Percentiles rank a stretch among this genome's conserved stretches.
These are phyloP conservation scores for Saussurea involucrata DNA, from an alignment of 129 eudicot genomes.

Conservation along the genomic window DNA sequence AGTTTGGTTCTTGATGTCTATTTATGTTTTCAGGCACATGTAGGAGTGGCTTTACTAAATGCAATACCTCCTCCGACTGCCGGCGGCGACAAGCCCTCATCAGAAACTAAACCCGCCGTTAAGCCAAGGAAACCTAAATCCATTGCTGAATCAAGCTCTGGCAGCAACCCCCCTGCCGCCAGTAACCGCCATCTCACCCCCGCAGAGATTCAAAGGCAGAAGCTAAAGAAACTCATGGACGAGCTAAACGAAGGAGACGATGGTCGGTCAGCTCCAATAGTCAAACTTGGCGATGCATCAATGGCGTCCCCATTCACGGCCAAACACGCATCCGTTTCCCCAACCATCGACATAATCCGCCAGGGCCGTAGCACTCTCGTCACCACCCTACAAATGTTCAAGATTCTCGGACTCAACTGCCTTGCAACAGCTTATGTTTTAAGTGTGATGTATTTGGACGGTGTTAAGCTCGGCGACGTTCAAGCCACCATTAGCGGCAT, in stretches of 20 bases:
- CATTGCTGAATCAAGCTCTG: conserved; percentile 35
- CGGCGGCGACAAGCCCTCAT: conserved; percentile 37
- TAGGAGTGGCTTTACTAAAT: conserved; percentile 84
- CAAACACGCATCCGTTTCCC: conserved; percentile 87
- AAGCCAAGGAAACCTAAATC: conserved; percentile 58
- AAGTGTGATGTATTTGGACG: conserved; percentile 86
- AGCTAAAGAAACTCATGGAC: conserved; percentile 73
- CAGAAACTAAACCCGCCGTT: conserved; percentile 38
- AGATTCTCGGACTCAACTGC: conserved; percentile 87
- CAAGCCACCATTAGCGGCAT: conserved; percentile 93
- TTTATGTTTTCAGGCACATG: conserved; percentile 63
- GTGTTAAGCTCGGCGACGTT: conserved; percentile 84
- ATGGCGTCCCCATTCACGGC: conserved; percentile 98
- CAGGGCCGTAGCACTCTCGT: conserved; percentile 92
- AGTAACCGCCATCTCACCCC: conserved; percentile 67
- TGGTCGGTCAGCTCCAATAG: conserved; percentile 80
- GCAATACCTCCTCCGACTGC: conserved; percentile 63
- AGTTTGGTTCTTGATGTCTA: conserved; percentile 2
- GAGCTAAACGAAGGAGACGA: conserved; percentile 81
- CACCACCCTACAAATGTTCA: conserved; percentile 93
- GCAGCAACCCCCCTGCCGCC: conserved; percentile 43
- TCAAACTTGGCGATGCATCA: conserved; percentile 90
- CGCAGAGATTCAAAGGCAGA: conserved; percentile 69
- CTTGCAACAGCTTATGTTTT: conserved; percentile 89
- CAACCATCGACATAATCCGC: conserved; percentile 82